Evolutionary conservation across 1,284 basidiomycete genomes (phyloP), one percentile per base, ranked within the genome.

Genomic region (Sphaerobolus stellatus): DNA sequence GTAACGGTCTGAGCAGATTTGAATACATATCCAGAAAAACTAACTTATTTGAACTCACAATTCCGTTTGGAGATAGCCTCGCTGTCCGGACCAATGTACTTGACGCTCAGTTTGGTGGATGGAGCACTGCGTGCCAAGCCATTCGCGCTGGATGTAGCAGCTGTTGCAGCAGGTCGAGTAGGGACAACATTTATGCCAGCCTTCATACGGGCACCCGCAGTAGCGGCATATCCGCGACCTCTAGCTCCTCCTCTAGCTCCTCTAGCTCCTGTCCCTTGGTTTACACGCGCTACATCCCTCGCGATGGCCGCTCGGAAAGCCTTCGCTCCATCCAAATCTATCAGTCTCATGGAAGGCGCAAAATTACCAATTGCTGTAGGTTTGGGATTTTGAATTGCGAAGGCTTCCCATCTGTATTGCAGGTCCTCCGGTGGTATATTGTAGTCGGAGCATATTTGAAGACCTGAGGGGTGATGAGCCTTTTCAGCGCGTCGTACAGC

Each of bases 371-470:
- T 46, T 46, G 43, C 43, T 2, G 20, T 53, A 20, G 47, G 20
- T 16, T 27, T 29, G 30, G 48, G 33, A 49, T 44, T 54, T 43
- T 77, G 80, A 44, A 75, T 71, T 2, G 79, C 65, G 27, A 74
- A 59, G 8, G 78, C 84, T 66, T 92, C 86, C 79, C 86, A 86
- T 66, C 88, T 90, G 68, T 74, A 91, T 52, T 74, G 78, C n/a
- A 92, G 75, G 45, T 76, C 67, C 22, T 83, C 75, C 25, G 83
- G 76, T 24, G 72, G 63, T 31, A 86, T 53, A 56, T 80, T 79
- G 71, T 84, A 88, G 58, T 80, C 80, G 60, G 79, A 72, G 66
- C 89, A 92, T 55, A 91, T 73, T 20, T 75, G 74, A 24, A 79
- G 71, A 61, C 87, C 88, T 91, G 58, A 40, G 13, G 18, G 11